Percentiles rank a stretch among this genome's conserved stretches.
phyloP scores from a whole-genome alignment of 1,284 basidiomycete species.

The Mycosarcoma maydis region DNA sequence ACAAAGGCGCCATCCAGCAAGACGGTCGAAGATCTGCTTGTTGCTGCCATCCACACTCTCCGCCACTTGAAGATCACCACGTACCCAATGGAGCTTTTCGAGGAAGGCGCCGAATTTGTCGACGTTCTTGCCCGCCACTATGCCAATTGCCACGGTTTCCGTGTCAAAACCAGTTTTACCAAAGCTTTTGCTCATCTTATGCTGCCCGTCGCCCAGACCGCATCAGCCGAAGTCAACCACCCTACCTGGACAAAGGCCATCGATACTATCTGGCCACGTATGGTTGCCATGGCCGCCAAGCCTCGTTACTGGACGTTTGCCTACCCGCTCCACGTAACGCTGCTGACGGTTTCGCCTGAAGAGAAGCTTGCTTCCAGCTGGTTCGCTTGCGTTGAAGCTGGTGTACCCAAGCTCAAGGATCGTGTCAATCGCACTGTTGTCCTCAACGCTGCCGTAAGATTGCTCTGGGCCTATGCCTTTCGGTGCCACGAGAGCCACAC shows the following conservation, averaged over 20 bases:
- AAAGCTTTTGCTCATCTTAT: slow-evolving; percentile 82
- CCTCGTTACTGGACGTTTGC: slow-evolving; percentile 89
- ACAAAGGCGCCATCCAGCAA: slow-evolving; percentile 50
- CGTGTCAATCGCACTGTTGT: slow-evolving; percentile 78
- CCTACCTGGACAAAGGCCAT: slow-evolving; percentile 93
- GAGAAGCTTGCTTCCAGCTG: slow-evolving; percentile 86
- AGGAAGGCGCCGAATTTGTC: slow-evolving; percentile 91
- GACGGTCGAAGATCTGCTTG: slow-evolving; percentile 56
- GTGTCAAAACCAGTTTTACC: slow-evolving; percentile 85
- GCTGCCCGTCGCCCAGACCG: slow-evolving; percentile 88
- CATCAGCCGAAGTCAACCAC: slow-evolving; percentile 94
- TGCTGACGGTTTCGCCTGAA: slow-evolving; percentile 86
- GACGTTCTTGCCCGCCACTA: slow-evolving; percentile 84
- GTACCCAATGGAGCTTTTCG: slow-evolving; percentile 91
- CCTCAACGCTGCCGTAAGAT: slow-evolving; percentile 82
- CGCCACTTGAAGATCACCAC: slow-evolving; percentile 68
- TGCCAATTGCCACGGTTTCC: slow-evolving; percentile 82
- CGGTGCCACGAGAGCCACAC: slow-evolving; percentile 86
- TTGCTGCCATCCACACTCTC: slow-evolving; percentile 59
- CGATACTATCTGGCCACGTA: slow-evolving; percentile 83
- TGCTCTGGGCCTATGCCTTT: slow-evolving; percentile 94
- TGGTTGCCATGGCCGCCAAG: slow-evolving; percentile 85
- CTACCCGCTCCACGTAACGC: slow-evolving; percentile 84
- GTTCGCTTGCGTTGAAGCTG: slow-evolving; percentile 70
- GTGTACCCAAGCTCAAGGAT: slow-evolving; percentile 85